Evolutionary conservation across 2,329 filamentous ascomycete species (phyloP).

Genomic region (Dryadomyces quercus-mongolicae): DNA sequence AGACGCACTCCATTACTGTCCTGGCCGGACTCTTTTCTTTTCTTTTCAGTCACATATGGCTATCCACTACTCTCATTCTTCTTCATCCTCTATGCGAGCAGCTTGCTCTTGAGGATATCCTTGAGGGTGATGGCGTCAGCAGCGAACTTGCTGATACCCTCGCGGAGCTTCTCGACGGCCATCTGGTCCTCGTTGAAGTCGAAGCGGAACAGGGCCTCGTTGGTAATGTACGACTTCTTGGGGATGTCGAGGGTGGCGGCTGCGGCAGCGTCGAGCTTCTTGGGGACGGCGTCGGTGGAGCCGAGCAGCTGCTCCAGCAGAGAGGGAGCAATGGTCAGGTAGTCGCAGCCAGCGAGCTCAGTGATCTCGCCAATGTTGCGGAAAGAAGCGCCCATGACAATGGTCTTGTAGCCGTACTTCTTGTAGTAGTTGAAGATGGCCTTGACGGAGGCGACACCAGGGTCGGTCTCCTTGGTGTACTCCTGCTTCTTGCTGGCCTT

Average conservation of each 20-base stretch:
- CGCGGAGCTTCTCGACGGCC: constrained; percentile 97
- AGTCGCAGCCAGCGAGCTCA: constrained; percentile 95
- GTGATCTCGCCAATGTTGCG: constrained; percentile 93
- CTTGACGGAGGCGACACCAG: constrained; percentile 89
- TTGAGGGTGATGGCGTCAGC: constrained; percentile 92
- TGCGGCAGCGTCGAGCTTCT: constrained; percentile 73
- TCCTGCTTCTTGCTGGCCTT: constrained; percentile 94
- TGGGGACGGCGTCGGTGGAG: constrained; percentile 66
- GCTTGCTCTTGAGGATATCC: constrained; percentile 81
- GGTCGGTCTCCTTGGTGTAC: constrained; percentile 81
- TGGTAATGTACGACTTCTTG: constrained; percentile 83
- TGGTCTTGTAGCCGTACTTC: constrained; percentile 98
- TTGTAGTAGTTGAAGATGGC: constrained; percentile 99
- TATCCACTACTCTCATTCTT: too few species aligned
- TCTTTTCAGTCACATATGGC: background rate
- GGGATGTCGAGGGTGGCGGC: constrained; percentile 61
- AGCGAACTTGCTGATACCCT: constrained; percentile 99
- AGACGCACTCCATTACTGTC: background rate
- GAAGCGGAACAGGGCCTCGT: constrained; percentile 90
- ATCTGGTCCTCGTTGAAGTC: constrained; percentile 99
- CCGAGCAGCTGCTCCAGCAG: constrained; percentile 90
- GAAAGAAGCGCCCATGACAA: constrained; percentile 99
- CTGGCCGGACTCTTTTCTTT: background rate
- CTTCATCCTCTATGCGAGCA: constrained; percentile 24
- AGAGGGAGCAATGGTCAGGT: constrained; percentile 93